Evolutionary conservation across 129 eudicot species (phyloP).

Genomic region (Lactuca sativa): DNA sequence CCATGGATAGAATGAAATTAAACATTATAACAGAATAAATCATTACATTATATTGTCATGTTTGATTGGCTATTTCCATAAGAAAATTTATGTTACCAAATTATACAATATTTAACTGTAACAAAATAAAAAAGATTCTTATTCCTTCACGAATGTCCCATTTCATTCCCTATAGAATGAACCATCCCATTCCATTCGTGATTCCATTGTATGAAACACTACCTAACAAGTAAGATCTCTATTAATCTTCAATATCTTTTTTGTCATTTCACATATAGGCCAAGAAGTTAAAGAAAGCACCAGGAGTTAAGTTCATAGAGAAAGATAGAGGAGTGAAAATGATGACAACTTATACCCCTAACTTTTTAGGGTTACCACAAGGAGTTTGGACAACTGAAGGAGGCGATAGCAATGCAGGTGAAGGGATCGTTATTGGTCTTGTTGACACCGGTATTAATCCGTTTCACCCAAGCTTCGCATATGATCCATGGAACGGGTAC

Average conservation of each 20-base stretch:
- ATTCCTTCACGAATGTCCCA: too few species aligned
- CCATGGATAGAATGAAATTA: too few species aligned
- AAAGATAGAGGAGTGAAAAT: constrained; percentile 70
- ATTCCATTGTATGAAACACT: too few species aligned
- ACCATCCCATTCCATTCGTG: too few species aligned
- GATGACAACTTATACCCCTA: constrained; percentile 83
- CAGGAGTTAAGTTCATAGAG: constrained; percentile 64
- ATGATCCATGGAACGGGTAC: constrained; percentile 39
- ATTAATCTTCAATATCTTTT: neutral
- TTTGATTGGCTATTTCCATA: too few species aligned
- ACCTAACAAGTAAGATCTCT: too few species aligned
- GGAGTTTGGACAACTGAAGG: constrained; percentile 66
- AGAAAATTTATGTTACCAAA: too few species aligned
- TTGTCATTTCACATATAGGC: constrained; percentile 38
- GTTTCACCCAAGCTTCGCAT: constrained; percentile 81
- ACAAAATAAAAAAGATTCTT: too few species aligned
- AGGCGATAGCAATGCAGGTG: constrained; percentile 61
- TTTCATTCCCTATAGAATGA: too few species aligned
- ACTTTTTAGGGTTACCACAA: constrained; percentile 56
- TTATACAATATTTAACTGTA: too few species aligned
- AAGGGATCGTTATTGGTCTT: constrained; percentile 89
- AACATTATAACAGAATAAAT: too few species aligned
- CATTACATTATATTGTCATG: too few species aligned
- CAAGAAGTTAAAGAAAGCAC: constrained; percentile 48
- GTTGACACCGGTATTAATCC: constrained; percentile 92